Base-by-base conservation (phyloP, 805 yeast genomes). In the Schizosaccharomyces lindneri region DNA sequence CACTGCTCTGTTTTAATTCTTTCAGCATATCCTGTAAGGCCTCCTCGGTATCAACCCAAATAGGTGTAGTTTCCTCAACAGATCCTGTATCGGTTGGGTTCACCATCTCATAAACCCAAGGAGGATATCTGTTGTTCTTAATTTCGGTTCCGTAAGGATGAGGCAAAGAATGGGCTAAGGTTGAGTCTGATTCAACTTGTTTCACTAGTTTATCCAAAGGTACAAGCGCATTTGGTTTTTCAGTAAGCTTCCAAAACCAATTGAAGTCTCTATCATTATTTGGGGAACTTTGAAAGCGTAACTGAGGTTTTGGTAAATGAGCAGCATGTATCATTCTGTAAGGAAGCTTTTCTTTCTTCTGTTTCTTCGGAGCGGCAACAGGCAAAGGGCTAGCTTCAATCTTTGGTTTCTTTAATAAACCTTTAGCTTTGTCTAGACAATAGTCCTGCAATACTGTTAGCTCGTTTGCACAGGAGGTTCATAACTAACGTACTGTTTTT, bases 91-190 rank as follows among this genome's bases (percentile, higher is more conserved):
- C 76, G 1, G 78, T 71, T 1, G 85, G 83, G 11, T 78, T 77
- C 1, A 67, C 60, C 5, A 69, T 69, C 15, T 74, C 72, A 39
- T 82, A 70, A 0, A 85, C 77, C 61, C 75, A 66, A 0, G 75
- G 78, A 1, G 94, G 93, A 68, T 86, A 89, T 57, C 80, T 81
- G 63, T 81, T 83, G 43, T 76, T 72, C 67, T 76, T 76, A 57
- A 90, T 90, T 71, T 90, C 97, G 48, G 72, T 70, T 59, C 75
- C 79, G 68, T 93, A 90, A 0, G 98, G 98, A 61, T 93, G 60
- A 6, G 43, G 51, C 19, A 59, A 29, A 19, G 60, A 29, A 7
- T 48, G 43, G 21, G 39, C 17, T n/a, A 55, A 31, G 41, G 31
- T 29, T 29, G 60, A 61, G 51, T 62, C 67, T 4, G 57, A 64